Conservation (phyloP, 1,139 yeast species). For the Hemisphaericaspora xylofermentans region DNA sequence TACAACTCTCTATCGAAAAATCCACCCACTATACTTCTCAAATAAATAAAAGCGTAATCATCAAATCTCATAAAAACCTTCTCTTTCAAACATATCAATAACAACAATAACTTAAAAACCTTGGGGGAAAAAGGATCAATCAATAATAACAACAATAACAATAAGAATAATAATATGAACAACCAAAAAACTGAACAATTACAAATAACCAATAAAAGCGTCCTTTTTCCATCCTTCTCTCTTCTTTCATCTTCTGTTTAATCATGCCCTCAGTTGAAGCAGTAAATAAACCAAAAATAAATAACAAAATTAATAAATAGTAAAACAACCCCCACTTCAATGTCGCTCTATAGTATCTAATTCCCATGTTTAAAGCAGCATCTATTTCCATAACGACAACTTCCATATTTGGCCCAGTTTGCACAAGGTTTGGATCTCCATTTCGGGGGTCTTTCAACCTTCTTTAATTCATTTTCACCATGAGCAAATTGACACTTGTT, state of each 20-base stretch:
- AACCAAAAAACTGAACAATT: not conserved
- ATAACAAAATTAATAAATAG: constrained; percentile 1
- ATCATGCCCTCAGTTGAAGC: no score
- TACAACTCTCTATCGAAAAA: not conserved
- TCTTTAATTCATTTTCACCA: constrained; percentile 74
- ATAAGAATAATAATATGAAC: not conserved
- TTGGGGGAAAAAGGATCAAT: no score
- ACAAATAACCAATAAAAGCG: not conserved
- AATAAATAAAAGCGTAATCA: constrained; percentile 3
- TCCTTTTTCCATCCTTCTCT: not conserved
- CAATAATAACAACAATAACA: not conserved
- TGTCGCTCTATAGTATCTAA: constrained; percentile 6
- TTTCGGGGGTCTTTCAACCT: constrained; percentile 73
- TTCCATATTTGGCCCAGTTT: constrained; percentile 81
- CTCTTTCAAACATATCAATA: not conserved
- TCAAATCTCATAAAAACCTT: constrained; percentile 1
- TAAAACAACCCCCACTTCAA: constrained; percentile 1
- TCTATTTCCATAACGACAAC: constrained; percentile 85
- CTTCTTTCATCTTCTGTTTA: not conserved
- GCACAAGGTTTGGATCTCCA: constrained; percentile 92
- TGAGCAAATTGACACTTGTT: constrained; percentile 94
- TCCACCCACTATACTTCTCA: not conserved
- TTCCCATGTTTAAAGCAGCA: constrained; percentile 87
- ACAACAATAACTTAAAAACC: not conserved
- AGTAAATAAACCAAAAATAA: not conserved